Percentiles rank a stretch among this genome's conserved stretches.
Evolutionary conservation across 2,329 filamentous ascomycete genomes (phyloP).

Genomic region (Emmonsiellopsis sp.): DNA sequence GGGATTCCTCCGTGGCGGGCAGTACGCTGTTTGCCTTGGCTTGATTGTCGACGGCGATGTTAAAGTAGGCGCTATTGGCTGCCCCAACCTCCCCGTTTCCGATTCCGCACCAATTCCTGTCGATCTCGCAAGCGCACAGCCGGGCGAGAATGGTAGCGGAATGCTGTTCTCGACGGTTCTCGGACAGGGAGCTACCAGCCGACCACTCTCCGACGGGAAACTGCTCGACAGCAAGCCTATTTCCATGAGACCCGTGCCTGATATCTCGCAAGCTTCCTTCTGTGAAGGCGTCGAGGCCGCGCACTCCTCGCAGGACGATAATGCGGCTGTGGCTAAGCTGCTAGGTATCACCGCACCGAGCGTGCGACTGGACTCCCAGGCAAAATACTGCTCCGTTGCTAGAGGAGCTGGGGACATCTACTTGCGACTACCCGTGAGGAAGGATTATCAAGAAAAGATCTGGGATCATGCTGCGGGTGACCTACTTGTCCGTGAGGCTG

Average conservation of each 20-base stretch:
- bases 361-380: slow-evolving; percentile 94
- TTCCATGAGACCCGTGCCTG: slow-evolving; percentile 65
- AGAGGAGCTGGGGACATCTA: slow-evolving; percentile 92
- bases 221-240: slow-evolving; percentile 52
- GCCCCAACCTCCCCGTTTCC: slow-evolving; percentile 87
- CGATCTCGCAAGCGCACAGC: slow-evolving; percentile 65
- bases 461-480: slow-evolving; percentile 98
- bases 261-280: slow-evolving; percentile 76
- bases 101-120: slow-evolving; percentile 63
- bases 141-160: slow-evolving; percentile 65
- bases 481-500: slow-evolving; percentile 86
- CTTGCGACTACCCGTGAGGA: slow-evolving; percentile 74
- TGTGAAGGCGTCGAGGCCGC: slow-evolving; percentile 94
- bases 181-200: slow-evolving; percentile 70
- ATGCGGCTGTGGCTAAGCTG: slow-evolving; percentile 71
- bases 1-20: slow-evolving; percentile 88
- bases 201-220: slow-evolving; percentile 53
- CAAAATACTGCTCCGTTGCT: slow-evolving; percentile 94
- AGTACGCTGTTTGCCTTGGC: slow-evolving; percentile 91
- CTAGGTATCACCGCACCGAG: slow-evolving; percentile 83
- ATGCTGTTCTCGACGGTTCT: slow-evolving; percentile 80
- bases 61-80: slow-evolving; percentile 87
- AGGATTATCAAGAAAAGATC: slow-evolving; percentile 95
- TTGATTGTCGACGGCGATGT: slow-evolving; percentile 90
- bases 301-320: slow-evolving; percentile 83